These are phyloP conservation scores for Yamadazyma oceani DNA, from an alignment of 1,139 yeast species.

Conservation along the genomic window DNA sequence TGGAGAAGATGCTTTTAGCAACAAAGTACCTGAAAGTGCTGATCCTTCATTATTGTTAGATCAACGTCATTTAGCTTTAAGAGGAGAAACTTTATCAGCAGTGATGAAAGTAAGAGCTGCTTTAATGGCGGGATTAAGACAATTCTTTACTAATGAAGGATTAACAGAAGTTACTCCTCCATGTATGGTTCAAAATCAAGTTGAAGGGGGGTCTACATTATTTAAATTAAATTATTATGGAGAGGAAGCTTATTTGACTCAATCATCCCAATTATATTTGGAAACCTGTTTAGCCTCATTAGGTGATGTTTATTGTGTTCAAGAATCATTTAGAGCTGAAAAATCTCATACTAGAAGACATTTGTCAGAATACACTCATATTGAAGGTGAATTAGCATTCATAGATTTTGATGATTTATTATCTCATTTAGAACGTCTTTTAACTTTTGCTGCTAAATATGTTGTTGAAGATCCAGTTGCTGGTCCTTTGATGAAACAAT, in stretches of 20 bases:
- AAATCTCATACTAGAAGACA: constrained; percentile 99
- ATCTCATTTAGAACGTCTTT: constrained; percentile 76
- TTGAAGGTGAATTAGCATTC: constrained; percentile 92
- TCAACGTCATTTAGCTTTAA: constrained; percentile 88
- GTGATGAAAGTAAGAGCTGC: constrained; percentile 95
- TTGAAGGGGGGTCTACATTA: constrained; percentile 97
- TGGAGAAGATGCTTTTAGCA: constrained; percentile 93
- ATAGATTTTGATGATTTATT: constrained; percentile 83
- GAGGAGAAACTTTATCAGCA: constrained; percentile 94
- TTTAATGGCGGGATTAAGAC: constrained; percentile 71
- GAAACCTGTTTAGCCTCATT: constrained; percentile 95
- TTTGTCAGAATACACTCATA: constrained; percentile 93
- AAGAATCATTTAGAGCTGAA: constrained; percentile 99
- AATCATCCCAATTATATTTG: constrained; percentile 93
- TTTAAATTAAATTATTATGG: constrained; percentile 94
- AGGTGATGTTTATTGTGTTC: constrained; percentile 96
- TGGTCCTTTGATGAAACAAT: constrained; percentile 83
- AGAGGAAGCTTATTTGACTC: constrained; percentile 94
- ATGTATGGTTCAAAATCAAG: constrained; percentile 99
- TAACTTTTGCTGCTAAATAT: constrained; percentile 68
- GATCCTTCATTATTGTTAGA: constrained; percentile 92
- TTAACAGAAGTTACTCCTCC: constrained; percentile 96
- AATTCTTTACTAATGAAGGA: constrained; percentile 72
- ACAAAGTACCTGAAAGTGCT: constrained; percentile 89
- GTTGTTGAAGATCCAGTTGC: constrained; percentile 88